Conservation (phyloP, 768 basidiomycete genomes). For the Hygrophoropsis aurantiaca region DNA sequence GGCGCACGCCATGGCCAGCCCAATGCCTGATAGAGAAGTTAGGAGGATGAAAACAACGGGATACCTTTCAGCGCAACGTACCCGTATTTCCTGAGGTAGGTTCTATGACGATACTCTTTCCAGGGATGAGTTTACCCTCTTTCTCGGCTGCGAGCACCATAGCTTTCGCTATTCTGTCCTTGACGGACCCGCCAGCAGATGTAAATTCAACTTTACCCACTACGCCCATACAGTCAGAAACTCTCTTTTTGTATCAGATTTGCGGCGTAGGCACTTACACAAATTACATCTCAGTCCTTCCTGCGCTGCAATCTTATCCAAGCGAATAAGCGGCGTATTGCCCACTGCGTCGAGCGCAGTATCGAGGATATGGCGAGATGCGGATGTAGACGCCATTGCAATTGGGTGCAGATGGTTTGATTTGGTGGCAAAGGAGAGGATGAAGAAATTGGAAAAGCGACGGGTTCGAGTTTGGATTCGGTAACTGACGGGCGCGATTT, state of each 20-base stretch:
- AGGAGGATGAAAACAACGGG: no score
- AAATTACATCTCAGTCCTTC: slow-evolving; percentile 88
- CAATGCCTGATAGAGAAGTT: slow-evolving; percentile 68
- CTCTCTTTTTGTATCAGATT: no score
- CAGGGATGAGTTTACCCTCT: slow-evolving; percentile 81
- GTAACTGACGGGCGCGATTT: no score
- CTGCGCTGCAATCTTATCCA: slow-evolving; percentile 72
- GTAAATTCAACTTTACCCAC: slow-evolving; percentile 91
- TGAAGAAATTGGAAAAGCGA: background rate
- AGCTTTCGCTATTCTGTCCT: slow-evolving; percentile 93
- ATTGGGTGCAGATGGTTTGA: slow-evolving; percentile 9
- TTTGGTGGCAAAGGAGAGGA: background rate
- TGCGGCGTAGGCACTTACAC: slow-evolving; percentile 46
- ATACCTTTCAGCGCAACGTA: no score
- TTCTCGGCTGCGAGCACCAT: slow-evolving; percentile 96
- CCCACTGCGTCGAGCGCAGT: slow-evolving; percentile 86
- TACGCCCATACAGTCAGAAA: slow-evolving; percentile 29
- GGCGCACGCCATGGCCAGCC: slow-evolving; percentile 89
- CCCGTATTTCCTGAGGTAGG: slow-evolving; percentile 97
- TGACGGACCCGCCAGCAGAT: slow-evolving; percentile 91
- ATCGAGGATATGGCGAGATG: slow-evolving; percentile 56
- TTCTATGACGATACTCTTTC: slow-evolving; percentile 90
- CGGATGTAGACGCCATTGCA: slow-evolving; percentile 24
- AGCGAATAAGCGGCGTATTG: slow-evolving; percentile 85
- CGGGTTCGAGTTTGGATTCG: background rate